Conservation (phyloP, 1,139 yeast species). For the Zygotorulaspora mrakii region DNA sequence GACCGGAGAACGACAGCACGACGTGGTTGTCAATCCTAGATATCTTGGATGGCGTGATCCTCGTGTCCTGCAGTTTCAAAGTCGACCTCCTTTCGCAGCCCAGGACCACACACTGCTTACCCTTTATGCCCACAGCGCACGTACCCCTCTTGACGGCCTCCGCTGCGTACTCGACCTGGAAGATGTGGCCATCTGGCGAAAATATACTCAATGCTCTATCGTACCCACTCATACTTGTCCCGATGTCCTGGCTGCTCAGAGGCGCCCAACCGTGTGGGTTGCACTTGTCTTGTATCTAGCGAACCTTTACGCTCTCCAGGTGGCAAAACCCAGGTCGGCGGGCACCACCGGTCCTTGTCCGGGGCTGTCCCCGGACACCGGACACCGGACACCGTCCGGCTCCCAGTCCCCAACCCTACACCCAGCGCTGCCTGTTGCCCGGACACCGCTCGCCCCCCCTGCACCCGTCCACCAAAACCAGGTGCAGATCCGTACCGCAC, state of each 20-base stretch:
- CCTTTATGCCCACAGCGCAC: conserved; percentile 95
- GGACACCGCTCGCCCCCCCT: too few species aligned
- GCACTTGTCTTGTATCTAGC: too few species aligned
- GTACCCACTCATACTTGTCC: conserved; percentile 85
- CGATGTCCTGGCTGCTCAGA: too few species aligned
- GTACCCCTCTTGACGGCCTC: conserved; percentile 99
- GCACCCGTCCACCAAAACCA: too few species aligned
- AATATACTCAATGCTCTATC: conserved; percentile 97
- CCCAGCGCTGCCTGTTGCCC: too few species aligned
- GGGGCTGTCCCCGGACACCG: not conserved
- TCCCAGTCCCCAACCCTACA: not conserved
- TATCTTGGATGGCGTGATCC: conserved; percentile 92
- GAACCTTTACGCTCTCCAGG: not conserved
- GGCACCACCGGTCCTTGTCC: too few species aligned
- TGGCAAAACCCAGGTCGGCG: too few species aligned
- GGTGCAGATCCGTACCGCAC: too few species aligned
- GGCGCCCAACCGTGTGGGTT: too few species aligned
- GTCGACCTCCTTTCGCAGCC: conserved; percentile 98
- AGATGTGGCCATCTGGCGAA: conserved; percentile 99
- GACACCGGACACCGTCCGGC: not conserved
- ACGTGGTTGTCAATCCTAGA: conserved; percentile 89
- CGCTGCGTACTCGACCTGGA: conserved; percentile 96
- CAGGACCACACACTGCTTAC: conserved; percentile 78
- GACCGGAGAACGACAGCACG: conserved; percentile 91
- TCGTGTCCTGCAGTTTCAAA: conserved; percentile 88